phyloP scores from a whole-genome alignment of 2,329 filamentous ascomycete species.

The Colletotrichum sidae region DNA sequence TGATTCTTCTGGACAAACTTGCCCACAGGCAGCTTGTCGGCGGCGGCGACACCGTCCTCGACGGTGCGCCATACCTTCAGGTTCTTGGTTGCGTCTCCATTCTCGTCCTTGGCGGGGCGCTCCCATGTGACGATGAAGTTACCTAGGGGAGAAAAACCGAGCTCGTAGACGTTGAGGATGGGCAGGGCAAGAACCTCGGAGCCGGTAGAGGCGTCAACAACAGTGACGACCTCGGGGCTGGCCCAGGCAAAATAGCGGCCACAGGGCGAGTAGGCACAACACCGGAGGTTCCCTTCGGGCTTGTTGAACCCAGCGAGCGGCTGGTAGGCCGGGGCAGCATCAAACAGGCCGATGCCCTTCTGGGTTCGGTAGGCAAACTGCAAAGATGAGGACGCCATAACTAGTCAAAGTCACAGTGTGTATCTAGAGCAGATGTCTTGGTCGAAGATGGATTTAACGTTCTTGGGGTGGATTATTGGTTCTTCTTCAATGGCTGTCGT shows the following conservation, averaged over 20 bases:
- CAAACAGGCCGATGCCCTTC: slow-evolving; percentile 94
- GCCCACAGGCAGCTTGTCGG: slow-evolving; percentile 80
- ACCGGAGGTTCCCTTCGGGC: slow-evolving; percentile 94
- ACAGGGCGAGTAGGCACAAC: slow-evolving; percentile 94
- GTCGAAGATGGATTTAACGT: slow-evolving; percentile 30
- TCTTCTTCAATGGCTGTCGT: slow-evolving; percentile 39
- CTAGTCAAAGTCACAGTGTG: slow-evolving; percentile 87
- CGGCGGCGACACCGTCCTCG: slow-evolving; percentile 72
- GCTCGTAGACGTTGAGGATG: slow-evolving; percentile 88
- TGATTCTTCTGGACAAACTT: slow-evolving; percentile 96
- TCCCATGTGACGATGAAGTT: slow-evolving; percentile 98
- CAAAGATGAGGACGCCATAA: slow-evolving; percentile 90
- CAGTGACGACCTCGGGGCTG: slow-evolving; percentile 84
- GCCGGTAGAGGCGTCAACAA: slow-evolving; percentile 85
- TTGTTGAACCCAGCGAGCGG: slow-evolving; percentile 84
- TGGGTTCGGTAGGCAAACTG: slow-evolving; percentile 98
- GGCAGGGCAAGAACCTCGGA: slow-evolving; percentile 79
- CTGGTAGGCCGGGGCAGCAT: slow-evolving; percentile 90
- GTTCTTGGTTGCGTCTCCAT: slow-evolving; percentile 94
- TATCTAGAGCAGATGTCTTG: slow-evolving; percentile 44
- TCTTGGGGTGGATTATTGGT: slow-evolving; percentile 37
- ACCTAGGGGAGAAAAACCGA: slow-evolving; percentile 92
- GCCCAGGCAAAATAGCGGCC: slow-evolving; percentile 98
- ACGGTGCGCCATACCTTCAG: slow-evolving; percentile 94
- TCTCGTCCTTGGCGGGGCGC: slow-evolving; percentile 90